Conservation (phyloP, 192 early-diverging fungal genomes). For the Linnemannia schmuckeri region DNA sequence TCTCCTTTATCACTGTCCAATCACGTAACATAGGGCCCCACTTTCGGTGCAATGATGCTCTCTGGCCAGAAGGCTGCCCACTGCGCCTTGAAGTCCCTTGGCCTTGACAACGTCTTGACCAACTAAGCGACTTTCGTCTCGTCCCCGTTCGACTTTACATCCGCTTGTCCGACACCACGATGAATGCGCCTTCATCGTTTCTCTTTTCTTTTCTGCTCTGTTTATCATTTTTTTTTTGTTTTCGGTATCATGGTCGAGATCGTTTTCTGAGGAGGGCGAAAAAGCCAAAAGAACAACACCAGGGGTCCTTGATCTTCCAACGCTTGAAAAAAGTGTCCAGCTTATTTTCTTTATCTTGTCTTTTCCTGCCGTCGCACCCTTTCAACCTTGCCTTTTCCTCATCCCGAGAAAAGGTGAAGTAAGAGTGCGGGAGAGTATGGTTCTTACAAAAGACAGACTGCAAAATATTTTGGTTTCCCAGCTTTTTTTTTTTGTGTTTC, state of each 20-base stretch:
- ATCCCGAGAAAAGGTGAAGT: too few species aligned
- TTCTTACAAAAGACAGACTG: constrained; percentile 1
- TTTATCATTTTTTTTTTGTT: constrained; percentile 2
- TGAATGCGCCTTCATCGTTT: constrained; percentile 8
- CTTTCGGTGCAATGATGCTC: constrained; percentile 74
- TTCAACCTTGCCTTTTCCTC: neutral
- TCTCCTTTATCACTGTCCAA: neutral
- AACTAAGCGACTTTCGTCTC: neutral
- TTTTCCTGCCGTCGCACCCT: constrained; percentile 14
- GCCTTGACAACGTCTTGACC: constrained; percentile 43
- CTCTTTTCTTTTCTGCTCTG: neutral
- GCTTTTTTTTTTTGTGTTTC: neutral
- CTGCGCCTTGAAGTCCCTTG: constrained; percentile 65
- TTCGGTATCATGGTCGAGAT: neutral
- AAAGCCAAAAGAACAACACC: constrained; percentile 43
- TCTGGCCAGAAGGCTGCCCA: constrained; percentile 79
- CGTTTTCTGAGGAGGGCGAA: constrained; percentile 20
- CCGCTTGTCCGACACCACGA: neutral
- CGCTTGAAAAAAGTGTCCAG: neutral
- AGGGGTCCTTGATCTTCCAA: constrained; percentile 63
- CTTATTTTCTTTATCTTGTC: constrained; percentile 14
- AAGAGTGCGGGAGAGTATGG: constrained; percentile 6
- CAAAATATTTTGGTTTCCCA: neutral
- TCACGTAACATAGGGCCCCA: constrained; percentile 50
- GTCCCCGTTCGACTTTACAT: too few species aligned